Evolutionary conservation across 1,284 basidiomycete genomes (phyloP), one percentile per base, ranked within the genome.

Genomic region (Ceratorhiza oryzae-sativae): DNA sequence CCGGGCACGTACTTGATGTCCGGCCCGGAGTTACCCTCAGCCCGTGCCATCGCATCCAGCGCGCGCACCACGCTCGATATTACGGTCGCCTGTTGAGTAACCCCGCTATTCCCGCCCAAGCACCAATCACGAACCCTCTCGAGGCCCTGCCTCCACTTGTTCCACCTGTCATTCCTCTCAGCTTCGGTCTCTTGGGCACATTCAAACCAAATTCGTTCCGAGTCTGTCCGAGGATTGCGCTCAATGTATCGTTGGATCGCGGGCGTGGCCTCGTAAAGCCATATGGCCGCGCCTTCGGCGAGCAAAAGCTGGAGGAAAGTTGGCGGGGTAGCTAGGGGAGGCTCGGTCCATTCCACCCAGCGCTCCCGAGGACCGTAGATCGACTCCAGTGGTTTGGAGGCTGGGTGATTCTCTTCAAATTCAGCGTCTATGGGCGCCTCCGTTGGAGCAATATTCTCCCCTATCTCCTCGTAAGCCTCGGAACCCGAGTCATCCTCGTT

Each of bases 201-300:
- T 30, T 23, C 51, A 27, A 68, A 68, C 51, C 51, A 56, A 23
- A 51, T 30, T 30, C 41, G 39, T 42, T 68, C 63, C 12, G 36
- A n/a, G 2, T 55, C 36, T 20, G 32, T 56, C 32, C 53, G 36
- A 27, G 63, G 63, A 25, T 18, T 55, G 49, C 15, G 20, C n/a
- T 25, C 9, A 20, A 55, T 41, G 23, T 68, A 68, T 25, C 63
- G 49, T 20, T 23, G 49, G n/a, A 68, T 25, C 30, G 27, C 63
- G 5, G 63, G 63, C 39, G 32, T 68, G 3, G 63, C 63, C 30
- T 68, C 63, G 23, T 36, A 41, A 4, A 68, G 8, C 63, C 63
- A 68, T 5, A 68, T 45, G 15, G 63, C 49, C 15, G 63, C 63
- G 10, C 63, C 63, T 41, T 68, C 63, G 51, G 51, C 49, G 0